phyloP scores from a whole-genome alignment of 495 filamentous ascomycete genomes.

The Hypoxylon rickii region DNA sequence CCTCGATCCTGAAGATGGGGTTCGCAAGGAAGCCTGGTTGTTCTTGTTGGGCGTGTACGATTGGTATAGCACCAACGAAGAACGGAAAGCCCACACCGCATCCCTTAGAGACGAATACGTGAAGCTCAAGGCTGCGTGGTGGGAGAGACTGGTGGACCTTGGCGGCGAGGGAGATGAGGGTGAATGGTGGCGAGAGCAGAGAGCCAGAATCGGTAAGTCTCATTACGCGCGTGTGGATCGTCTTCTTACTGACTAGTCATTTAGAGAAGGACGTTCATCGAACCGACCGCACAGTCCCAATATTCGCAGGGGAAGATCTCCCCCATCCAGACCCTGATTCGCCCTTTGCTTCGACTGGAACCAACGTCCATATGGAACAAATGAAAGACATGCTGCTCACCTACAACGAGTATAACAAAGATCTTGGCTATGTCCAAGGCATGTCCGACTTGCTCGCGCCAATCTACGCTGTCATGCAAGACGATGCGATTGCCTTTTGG shows the following conservation, averaged over 20 bases:
- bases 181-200: slow-evolving; percentile 96
- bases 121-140: slow-evolving; percentile 92
- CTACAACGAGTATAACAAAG: slow-evolving; percentile 95
- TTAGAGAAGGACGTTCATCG: slow-evolving; percentile 98
- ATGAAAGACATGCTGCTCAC: slow-evolving; percentile 99
- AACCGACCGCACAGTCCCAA: slow-evolving; percentile 88
- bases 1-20: slow-evolving; percentile 83
- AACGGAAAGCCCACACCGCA: slow-evolving; percentile 77
- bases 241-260: slow-evolving; percentile 39
- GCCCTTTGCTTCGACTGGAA: slow-evolving; percentile 86
- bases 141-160: slow-evolving; percentile 88
- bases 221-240: not conserved
- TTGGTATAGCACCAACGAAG: slow-evolving; percentile 84
- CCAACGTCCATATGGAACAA: slow-evolving; percentile 96
- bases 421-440: slow-evolving; percentile 94
- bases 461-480: slow-evolving; percentile 95
- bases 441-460: slow-evolving; percentile 97
- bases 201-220: slow-evolving; percentile 82
- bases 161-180: slow-evolving; percentile 74
- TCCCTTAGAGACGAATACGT: slow-evolving; percentile 93
- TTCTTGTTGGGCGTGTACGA: slow-evolving; percentile 90
- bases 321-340: slow-evolving; percentile 98
- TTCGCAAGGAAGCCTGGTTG: slow-evolving; percentile 94
- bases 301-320: slow-evolving; percentile 95
- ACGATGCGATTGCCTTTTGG: slow-evolving; percentile 97